A percentile compares a stretch with the other conserved stretches of the same genome.
Conservation (phyloP, 805 yeast genomes). For the Hanseniaspora mollemarum region DNA sequence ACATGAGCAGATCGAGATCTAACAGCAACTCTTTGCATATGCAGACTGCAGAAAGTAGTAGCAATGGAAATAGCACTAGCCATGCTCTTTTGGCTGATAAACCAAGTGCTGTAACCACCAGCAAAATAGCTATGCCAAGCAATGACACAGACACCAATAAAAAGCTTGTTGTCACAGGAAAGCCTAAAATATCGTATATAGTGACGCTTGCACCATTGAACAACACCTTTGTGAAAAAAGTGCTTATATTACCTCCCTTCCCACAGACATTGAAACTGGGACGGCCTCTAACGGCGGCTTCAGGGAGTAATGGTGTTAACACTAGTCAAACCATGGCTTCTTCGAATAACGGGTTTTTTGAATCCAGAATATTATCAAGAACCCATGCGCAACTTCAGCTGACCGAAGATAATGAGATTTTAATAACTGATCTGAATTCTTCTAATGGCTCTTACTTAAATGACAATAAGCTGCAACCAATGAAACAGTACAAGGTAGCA, state of each 20-base stretch:
- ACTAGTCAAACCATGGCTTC: constrained; percentile 14
- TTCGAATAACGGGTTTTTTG: constrained; percentile 69
- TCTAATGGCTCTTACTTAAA: constrained; percentile 93
- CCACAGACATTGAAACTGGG: constrained; percentile 85
- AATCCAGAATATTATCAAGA: constrained; percentile 81
- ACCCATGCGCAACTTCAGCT: constrained; percentile 87
- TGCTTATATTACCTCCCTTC: constrained; percentile 60
- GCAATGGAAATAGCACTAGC: constrained; percentile 17
- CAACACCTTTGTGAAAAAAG: constrained; percentile 70
- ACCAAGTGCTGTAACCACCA: not conserved
- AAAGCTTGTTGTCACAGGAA: constrained; percentile 16
- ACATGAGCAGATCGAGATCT: constrained; percentile 11
- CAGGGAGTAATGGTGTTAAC: constrained; percentile 11
- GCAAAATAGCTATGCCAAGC: not conserved
- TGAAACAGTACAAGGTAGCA: constrained; percentile 46
- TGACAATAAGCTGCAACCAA: constrained; percentile 47
- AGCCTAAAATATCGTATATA: constrained; percentile 38
- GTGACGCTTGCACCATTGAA: constrained; percentile 68
- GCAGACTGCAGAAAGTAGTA: not conserved
- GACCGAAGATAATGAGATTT: constrained; percentile 48
- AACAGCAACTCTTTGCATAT: constrained; percentile 10
- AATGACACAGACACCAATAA: constrained; percentile 2
- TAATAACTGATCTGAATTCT: constrained; percentile 73
- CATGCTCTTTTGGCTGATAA: not conserved
- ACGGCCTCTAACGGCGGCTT: constrained; percentile 52